Percentiles rank a stretch among this genome's conserved stretches.
Conservation (phyloP, 306 rosid genomes). For the Cucumis melo region DNA sequence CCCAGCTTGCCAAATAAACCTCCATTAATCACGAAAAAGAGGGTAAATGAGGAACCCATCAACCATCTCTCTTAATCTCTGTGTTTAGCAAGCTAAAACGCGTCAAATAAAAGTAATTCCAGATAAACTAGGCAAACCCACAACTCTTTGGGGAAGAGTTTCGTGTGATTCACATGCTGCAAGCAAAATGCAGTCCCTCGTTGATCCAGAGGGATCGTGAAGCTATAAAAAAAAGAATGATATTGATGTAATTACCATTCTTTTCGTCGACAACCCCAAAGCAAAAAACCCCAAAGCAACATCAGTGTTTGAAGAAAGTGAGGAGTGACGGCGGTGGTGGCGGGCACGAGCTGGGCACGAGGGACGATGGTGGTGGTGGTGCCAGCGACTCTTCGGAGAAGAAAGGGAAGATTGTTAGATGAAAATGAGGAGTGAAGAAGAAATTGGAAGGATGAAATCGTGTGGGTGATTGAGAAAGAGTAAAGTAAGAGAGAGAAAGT, state of each 20-base stretch:
- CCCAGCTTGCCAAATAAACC: not conserved
- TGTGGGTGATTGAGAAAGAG: no score
- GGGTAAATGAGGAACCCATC: not conserved
- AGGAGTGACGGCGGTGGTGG: no score
- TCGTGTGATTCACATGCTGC: conserved; percentile 98
- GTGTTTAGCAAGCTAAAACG: not conserved
- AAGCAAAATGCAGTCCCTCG: conserved; percentile 93
- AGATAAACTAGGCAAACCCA: not conserved
- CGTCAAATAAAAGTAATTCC: not conserved
- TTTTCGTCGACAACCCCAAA: no score
- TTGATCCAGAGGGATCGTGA: conserved; percentile 60
- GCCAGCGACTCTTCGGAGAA: no score
- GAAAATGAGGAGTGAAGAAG: no score
- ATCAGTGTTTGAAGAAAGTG: no score
- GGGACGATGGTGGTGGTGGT: no score
- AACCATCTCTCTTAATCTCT: not conserved
- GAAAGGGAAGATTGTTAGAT: no score
- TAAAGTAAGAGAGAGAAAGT: no score
- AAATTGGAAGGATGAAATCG: no score
- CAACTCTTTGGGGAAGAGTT: conserved; percentile 75
- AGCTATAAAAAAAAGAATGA: conserved; percentile 46
- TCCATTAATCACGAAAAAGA: not conserved
- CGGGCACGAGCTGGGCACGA: no score
- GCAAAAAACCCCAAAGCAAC: no score
- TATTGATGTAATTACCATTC: conserved; percentile 5